A percentile compares a stretch with the other conserved stretches of the same genome.
These are phyloP conservation scores for Yamadazyma dendronema DNA, from an alignment of 1,139 yeast genomes.

Conservation along the genomic window DNA sequence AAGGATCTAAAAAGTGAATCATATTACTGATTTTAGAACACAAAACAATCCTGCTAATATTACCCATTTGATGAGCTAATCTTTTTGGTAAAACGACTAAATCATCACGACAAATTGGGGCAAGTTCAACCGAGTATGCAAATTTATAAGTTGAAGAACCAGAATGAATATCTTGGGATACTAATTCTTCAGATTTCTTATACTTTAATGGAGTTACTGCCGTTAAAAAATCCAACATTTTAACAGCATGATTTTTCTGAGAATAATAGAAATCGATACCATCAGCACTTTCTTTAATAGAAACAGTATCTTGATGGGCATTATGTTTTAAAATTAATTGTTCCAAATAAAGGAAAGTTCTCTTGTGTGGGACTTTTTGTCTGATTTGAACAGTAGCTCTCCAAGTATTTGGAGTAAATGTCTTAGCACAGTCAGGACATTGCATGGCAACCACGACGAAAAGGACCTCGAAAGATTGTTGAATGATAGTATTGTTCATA, in stretches of 20 bases:
- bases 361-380: slow-evolving; percentile 94
- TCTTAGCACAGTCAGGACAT: slow-evolving; percentile 98
- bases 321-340: slow-evolving; percentile 90
- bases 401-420: slow-evolving; percentile 96
- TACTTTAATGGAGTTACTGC: slow-evolving; percentile 86
- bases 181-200: slow-evolving; percentile 87
- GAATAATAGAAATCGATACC: slow-evolving; percentile 93
- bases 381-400: slow-evolving; percentile 95
- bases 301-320: slow-evolving; percentile 92
- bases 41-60: slow-evolving; percentile 76
- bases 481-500: slow-evolving; percentile 85
- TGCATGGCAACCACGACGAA: slow-evolving; percentile 94
- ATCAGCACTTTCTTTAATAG: slow-evolving; percentile 88
- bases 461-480: slow-evolving; percentile 94
- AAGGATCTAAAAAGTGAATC: slow-evolving; percentile 83
- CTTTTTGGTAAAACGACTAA: slow-evolving; percentile 84
- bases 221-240: slow-evolving; percentile 86
- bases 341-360: slow-evolving; percentile 92
- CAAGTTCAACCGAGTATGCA: slow-evolving; percentile 89
- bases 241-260: slow-evolving; percentile 86
- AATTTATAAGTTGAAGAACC: slow-evolving; percentile 88
- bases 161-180: slow-evolving; percentile 89
- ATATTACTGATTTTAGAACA: slow-evolving; percentile 83
- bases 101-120: slow-evolving; percentile 97
- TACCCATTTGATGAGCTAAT: slow-evolving; percentile 82